Percentiles rank a stretch among this genome's conserved stretches.
phyloP scores from a whole-genome alignment of 331 rosid species.

The Pyrus hybrid region DNA sequence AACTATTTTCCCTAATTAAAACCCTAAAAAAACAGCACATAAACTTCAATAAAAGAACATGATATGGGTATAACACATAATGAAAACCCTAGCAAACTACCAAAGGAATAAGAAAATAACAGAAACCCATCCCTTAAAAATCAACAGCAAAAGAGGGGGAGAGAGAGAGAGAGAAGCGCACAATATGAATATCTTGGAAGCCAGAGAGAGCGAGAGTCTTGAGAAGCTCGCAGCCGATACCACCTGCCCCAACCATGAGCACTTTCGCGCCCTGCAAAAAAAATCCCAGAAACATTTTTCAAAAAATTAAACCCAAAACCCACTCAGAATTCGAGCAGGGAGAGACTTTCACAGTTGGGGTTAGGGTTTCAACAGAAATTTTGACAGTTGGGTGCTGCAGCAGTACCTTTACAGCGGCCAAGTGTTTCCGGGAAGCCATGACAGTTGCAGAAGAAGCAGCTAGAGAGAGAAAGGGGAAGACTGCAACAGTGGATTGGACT shows the following conservation, averaged over 20 bases:
- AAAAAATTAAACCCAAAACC: not conserved
- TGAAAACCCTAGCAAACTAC: conserved; percentile 17
- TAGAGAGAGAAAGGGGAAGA: not conserved
- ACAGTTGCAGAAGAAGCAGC: conserved; percentile 8
- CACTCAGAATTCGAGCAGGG: not conserved
- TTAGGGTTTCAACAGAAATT: conserved; percentile 13
- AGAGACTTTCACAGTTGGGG: not conserved
- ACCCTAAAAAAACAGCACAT: not conserved
- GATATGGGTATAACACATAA: not conserved
- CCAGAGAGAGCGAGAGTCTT: conserved; percentile 96
- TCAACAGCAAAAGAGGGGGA: not conserved
- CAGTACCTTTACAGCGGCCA: conserved; percentile 51
- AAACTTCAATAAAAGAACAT: not conserved
- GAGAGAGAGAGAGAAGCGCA: conserved; percentile 13
- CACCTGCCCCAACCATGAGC: conserved; percentile 99
- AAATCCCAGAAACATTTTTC: not conserved
- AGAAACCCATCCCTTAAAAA: conserved; percentile 3
- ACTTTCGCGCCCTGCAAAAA: conserved; percentile 71
- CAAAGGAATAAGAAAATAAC: not conserved
- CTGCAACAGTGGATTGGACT: not conserved
- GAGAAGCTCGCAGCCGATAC: conserved; percentile 97
- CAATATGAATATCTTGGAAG: conserved; percentile 90
- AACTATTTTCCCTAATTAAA: not conserved
- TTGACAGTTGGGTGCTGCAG: not conserved
- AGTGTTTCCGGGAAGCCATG: conserved; percentile 58